Evolutionary conservation across 345 rosid species (phyloP).

Genomic region (Euphorbia pulcherrima): DNA sequence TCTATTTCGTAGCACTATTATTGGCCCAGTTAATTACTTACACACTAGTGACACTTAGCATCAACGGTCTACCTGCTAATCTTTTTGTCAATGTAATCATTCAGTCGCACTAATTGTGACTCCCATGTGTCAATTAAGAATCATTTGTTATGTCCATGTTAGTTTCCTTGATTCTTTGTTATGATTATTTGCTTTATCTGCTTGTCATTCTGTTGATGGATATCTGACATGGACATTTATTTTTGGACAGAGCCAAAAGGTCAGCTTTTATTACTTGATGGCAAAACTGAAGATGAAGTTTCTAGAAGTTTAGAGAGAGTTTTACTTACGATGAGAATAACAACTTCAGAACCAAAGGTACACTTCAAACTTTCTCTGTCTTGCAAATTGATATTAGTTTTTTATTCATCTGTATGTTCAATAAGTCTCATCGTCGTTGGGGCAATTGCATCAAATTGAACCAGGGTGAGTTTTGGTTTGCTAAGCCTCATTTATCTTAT

Average conservation of each 20-base stretch:
- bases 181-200: background rate
- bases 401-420: constrained; percentile 8
- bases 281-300: constrained; percentile 87
- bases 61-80: background rate
- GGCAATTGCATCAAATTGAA: background rate
- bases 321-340: constrained; percentile 89
- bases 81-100: background rate
- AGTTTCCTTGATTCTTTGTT: background rate
- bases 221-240: background rate
- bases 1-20: background rate
- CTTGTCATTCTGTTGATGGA: background rate
- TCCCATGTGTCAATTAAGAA: background rate
- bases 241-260: constrained; percentile 80
- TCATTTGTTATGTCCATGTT: background rate
- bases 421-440: background rate
- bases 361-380: background rate
- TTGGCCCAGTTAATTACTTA: background rate
- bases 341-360: constrained; percentile 92
- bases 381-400: constrained; percentile 8
- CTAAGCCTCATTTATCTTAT: background rate
- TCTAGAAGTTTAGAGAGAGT: constrained; percentile 86
- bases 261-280: constrained; percentile 90
- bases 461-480: background rate
- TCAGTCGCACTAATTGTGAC: background rate
- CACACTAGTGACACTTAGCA: background rate